Evolutionary conservation across 768 basidiomycete species (phyloP), one percentile per base, ranked within the genome.

Genomic region (Podaxis sp.): DNA sequence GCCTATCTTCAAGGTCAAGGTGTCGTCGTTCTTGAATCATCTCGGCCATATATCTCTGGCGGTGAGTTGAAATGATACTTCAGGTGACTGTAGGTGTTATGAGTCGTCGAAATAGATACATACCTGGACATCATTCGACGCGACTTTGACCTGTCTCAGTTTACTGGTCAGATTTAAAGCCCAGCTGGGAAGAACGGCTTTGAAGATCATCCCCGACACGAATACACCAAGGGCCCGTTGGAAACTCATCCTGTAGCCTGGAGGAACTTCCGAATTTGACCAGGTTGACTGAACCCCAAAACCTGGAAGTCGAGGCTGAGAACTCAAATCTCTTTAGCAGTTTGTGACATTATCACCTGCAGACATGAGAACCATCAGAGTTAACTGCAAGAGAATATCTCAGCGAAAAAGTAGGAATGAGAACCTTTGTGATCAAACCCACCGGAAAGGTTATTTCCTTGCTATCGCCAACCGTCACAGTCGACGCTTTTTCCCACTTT

Each of bases 361-460:
- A 4, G 76, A 77, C 37, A 83, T 76, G 58, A 86, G 82, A 40
- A 85, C 79, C 59, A 83, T 80, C 2, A 86, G 78, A 1, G 85
- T 79, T 47, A 85, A 77, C 85, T 85, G 49, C 7, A 15, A 37
- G 58, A 24, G 47, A 25, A 22, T 13, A 54, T 17, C 22, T 46
- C 24, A 27, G 43, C 27, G 13, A 33, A 57, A 7, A 11, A 11
- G 25, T 0, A 47, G 47, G 8, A 49, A 17, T 24, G 22, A 19
- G 3, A 49, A 9, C n/a, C 13, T 25, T 17, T 29, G 8, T n/a
- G 36, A 38, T 11, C 25, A 24, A 11, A 50, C 79, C 55, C 61
- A 85, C 86, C 6, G 83, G 82, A 3, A 83, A 68, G 0, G 85
- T 87, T n/a, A 87, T 66, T 29, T 85, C 81, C 2, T 82, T 67